Evolutionary conservation across 1,284 basidiomycete genomes (phyloP).

Genomic region (Pascua sp.): DNA sequence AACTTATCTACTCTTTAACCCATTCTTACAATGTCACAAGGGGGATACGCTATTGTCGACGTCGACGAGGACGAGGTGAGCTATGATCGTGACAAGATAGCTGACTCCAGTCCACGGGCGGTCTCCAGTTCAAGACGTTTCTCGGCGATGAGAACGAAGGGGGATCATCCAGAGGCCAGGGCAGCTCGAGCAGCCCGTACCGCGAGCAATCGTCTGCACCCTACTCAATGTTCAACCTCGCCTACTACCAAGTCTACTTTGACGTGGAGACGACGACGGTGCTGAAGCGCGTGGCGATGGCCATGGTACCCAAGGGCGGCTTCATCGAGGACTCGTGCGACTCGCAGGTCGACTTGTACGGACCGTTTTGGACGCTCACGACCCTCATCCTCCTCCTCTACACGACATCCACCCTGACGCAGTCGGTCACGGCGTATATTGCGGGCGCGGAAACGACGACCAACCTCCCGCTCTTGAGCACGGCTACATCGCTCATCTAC

Average conservation of each 20-base stretch:
- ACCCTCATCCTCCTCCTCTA: slow-evolving; percentile 87
- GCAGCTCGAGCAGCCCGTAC: neutral
- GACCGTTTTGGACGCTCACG: slow-evolving; percentile 92
- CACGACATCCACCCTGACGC: slow-evolving; percentile 81
- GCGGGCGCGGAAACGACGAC: slow-evolving; percentile 47
- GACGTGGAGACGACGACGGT: slow-evolving; percentile 52
- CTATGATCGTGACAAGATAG: no score
- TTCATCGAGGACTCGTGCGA: slow-evolving; percentile 52
- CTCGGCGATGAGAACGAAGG: slow-evolving; percentile 15
- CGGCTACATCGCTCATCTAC: slow-evolving; percentile 79
- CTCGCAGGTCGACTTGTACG: slow-evolving; percentile 54
- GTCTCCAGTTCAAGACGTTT: slow-evolving; percentile 48
- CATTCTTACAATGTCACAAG: slow-evolving; percentile 18
- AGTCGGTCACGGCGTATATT: slow-evolving; percentile 76
- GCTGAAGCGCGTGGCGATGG: slow-evolving; percentile 47
- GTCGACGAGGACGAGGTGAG: slow-evolving; percentile 46
- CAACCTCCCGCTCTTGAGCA: slow-evolving; percentile 75
- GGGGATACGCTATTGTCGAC: slow-evolving; percentile 48
- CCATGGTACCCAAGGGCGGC: slow-evolving; percentile 50
- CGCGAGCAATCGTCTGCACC: slow-evolving; percentile 23
- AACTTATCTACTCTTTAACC: neutral
- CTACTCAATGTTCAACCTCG: slow-evolving; percentile 49
- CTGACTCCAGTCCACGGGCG: slow-evolving; percentile 11
- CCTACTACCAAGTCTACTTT: slow-evolving; percentile 52
- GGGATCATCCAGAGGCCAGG: neutral